Base-by-base conservation (phyloP, 352 stramenopile genomes). In the Globisporangium polare region DNA sequence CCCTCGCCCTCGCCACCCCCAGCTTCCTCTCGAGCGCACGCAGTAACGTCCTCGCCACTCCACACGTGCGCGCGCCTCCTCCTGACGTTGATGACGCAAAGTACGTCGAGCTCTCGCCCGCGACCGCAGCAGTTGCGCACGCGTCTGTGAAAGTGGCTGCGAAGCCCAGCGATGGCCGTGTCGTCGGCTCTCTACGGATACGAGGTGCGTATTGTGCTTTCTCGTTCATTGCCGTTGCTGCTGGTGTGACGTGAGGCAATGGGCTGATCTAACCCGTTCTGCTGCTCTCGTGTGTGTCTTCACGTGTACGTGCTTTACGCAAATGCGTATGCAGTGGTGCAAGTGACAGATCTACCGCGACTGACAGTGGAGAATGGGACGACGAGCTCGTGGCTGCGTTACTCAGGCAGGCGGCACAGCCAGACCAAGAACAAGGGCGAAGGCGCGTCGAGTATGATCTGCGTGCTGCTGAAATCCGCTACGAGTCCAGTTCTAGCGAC, bases 381-480 rank as follows among this genome's bases (percentile, higher is more conserved):
- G 2, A 55, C 71, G n/a, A 65, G 61, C n/a, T 87, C 75, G 39
- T 89, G 78, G 79, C 68, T 86, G 59, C 77, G 77, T 31, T 80
- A 82, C 37, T 60, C 74, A 0, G 64, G 41, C 5, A 55, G 71
- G 24, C 62, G 67, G 24, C 53, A 58, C 2, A 68, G 63, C 18
- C 51, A 65, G 13, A 50, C 59, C 57, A 77, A 72, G 33, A 2
- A 67, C 9, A 77, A 74, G 51, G 63, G 63, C 20, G 66, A 69
- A 15, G 45, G 46, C 6, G 56, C 58, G 2, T 47, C 71, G 24
- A 68, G 78, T n/a, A 75, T 76, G 58, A 72, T 86, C 26, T 86
- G 73, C 22, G 69, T 89, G 7, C 49, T 91, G 52, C 57, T 91
- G 13, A 68, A 63, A 15, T 62, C 75, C 18, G 60, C 67, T 29